These are phyloP conservation scores for Corchorus olitorius DNA, from an alignment of 345 rosid genomes.

Conservation along the genomic window DNA sequence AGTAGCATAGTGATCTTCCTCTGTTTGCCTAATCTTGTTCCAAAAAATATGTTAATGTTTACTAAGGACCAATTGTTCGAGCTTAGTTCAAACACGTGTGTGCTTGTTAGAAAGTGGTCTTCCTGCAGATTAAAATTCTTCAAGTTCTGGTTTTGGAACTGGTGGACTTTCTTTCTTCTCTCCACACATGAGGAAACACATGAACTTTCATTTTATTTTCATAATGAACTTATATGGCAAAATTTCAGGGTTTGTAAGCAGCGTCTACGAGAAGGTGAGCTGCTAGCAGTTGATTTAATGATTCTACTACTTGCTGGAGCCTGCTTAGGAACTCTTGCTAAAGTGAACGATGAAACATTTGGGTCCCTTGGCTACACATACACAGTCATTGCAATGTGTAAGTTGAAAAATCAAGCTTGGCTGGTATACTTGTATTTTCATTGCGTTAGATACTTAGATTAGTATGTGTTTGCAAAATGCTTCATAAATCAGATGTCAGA, in stretches of 20 bases:
- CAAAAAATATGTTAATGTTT: neutral
- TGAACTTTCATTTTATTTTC: neutral
- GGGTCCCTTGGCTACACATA: constrained; percentile 75
- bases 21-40: neutral
- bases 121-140: neutral
- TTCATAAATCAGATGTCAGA: neutral
- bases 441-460: neutral
- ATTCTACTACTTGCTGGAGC: constrained; percentile 88
- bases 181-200: neutral
- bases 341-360: constrained; percentile 78
- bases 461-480: neutral
- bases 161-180: neutral
- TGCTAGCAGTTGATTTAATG: constrained; percentile 66
- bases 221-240: constrained; percentile 1
- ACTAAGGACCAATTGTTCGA: neutral
- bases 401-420: constrained; percentile 34
- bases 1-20: neutral
- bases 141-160: neutral
- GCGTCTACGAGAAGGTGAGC: constrained; percentile 76
- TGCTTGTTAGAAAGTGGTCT: neutral
- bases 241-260: constrained; percentile 72
- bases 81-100: neutral
- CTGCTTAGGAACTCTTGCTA: constrained; percentile 82
- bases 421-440: neutral
- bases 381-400: constrained; percentile 86